These are phyloP conservation scores for Bidens hawaiensis DNA, from an alignment of 140 eudicot species.

Conservation along the genomic window DNA sequence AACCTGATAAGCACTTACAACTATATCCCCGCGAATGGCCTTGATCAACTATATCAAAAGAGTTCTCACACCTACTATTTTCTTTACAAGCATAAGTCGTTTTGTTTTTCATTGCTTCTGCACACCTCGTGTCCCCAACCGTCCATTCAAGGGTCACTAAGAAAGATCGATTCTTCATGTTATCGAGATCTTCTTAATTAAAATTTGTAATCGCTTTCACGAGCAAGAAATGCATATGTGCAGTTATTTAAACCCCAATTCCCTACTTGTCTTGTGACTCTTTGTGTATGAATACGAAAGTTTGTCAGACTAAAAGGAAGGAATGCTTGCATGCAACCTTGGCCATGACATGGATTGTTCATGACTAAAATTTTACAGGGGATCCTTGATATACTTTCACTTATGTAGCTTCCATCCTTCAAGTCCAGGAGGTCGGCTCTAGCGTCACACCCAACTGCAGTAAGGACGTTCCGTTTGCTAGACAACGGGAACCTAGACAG, in stretches of 20 bases:
- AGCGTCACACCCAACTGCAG: constrained; percentile 23
- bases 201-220: constrained; percentile 12
- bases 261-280: constrained; percentile 10
- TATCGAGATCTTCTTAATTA: constrained; percentile 11
- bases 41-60: background rate
- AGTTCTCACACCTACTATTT: constrained; percentile 9
- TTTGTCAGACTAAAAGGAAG: constrained; percentile 14
- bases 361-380: background rate
- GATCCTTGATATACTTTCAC: background rate
- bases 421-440: background rate
- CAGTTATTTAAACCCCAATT: constrained; percentile 20
- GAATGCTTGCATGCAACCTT: constrained; percentile 34
- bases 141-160: constrained; percentile 23
- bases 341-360: constrained; percentile 18
- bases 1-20: constrained; percentile 22
- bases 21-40: constrained; percentile 14
- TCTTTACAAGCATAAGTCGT: constrained; percentile 14
- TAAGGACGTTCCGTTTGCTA: background rate
- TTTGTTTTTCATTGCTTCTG: constrained; percentile 8
- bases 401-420: background rate
- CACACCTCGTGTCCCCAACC: constrained; percentile 11
- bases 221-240: constrained; percentile 23
- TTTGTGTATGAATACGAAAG: constrained; percentile 23
- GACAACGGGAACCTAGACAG: constrained; percentile 17
- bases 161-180: constrained; percentile 15